Percentiles rank a stretch among this genome's conserved stretches.
Evolutionary conservation across 768 basidiomycete species (phyloP).

Genomic region (Russula virescens): DNA sequence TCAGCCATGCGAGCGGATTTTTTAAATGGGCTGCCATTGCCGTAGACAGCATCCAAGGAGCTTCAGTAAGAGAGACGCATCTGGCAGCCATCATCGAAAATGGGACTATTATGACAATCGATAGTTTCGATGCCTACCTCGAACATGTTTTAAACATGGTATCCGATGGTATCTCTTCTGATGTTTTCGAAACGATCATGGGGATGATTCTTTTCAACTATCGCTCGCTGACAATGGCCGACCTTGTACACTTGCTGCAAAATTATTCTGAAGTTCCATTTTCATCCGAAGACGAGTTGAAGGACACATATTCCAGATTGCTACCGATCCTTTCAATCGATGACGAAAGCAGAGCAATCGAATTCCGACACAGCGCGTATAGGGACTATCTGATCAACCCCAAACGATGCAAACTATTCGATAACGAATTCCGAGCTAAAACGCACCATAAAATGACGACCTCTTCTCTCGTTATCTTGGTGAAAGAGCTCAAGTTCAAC

Average conservation of each 20-base stretch:
- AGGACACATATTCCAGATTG: constrained; percentile 9
- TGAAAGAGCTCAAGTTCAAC: constrained; percentile 32
- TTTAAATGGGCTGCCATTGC: constrained; percentile 19
- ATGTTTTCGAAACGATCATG: constrained; percentile 6
- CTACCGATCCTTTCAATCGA: constrained; percentile 12
- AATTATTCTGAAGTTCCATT: background rate
- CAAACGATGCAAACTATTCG: constrained; percentile 4
- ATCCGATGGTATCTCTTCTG: background rate
- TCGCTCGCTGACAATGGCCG: constrained; percentile 9
- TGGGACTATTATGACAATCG: constrained; percentile 7
- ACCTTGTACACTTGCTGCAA: constrained; percentile 11
- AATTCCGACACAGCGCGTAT: constrained; percentile 15
- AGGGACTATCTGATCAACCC: constrained; percentile 15
- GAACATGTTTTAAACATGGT: background rate
- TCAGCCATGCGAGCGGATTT: constrained; percentile 1
- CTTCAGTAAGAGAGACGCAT: background rate
- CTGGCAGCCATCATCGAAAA: constrained; percentile 1
- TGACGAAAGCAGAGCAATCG: background rate
- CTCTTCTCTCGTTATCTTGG: constrained; percentile 32
- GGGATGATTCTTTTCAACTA: constrained; percentile 10
- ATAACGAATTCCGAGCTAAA: background rate
- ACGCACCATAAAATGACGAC: constrained; percentile 25
- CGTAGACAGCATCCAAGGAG: constrained; percentile 6
- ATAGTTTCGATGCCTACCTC: constrained; percentile 6
- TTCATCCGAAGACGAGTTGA: background rate